Evolutionary conservation across 306 rosid genomes (phyloP), one percentile per base, ranked within the genome.

Genomic region (Medicago truncatula): DNA sequence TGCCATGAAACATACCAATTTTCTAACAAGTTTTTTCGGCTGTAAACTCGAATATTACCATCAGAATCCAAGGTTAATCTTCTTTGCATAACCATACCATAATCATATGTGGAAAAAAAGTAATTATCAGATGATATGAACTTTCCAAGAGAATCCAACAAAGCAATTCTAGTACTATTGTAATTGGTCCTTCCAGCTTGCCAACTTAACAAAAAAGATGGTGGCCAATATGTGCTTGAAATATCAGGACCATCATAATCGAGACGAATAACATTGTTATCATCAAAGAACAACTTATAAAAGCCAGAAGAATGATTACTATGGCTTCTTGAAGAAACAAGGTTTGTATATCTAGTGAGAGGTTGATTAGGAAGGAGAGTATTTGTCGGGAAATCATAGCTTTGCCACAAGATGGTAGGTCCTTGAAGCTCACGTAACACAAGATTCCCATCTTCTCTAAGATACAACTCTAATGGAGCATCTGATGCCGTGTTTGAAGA

Each of bases 301-400:
- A 79, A 82, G 23, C 88, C 86, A 0, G 83, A 69, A 0, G 67
- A 79, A 16, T 34, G 36, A 58, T 76, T 79, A 16, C 8, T 40
- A 7, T 25, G 16, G 25, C 77, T 77, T 82, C 85, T 84, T 5
- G 76, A 41, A 4, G 88, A 77, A 16, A 82, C 67, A 14, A 80
- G 80, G 3, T 9, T 39, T 3, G 84, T 56, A 17, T 38, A 4
- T 13, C 82, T 80, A 1, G 83, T 77, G 5, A 83, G 54, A 7
- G 0, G 71, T 28, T 85, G 91, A 7, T 21, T 49, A 1, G 91
- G 89, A 71, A 87, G 79, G 1, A 87, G 83, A 1, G 89, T 85
- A 14, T 87, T 82, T 0, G 83, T 85, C 0, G 91, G 91, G 8
- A 57, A 63, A 38, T 85, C 79, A 66, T 85, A 85, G 53, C 87